Evolutionary conservation across 179 eudicot species (phyloP), one percentile per base, ranked within the genome.

Genomic region (Spergularia azorica): DNA sequence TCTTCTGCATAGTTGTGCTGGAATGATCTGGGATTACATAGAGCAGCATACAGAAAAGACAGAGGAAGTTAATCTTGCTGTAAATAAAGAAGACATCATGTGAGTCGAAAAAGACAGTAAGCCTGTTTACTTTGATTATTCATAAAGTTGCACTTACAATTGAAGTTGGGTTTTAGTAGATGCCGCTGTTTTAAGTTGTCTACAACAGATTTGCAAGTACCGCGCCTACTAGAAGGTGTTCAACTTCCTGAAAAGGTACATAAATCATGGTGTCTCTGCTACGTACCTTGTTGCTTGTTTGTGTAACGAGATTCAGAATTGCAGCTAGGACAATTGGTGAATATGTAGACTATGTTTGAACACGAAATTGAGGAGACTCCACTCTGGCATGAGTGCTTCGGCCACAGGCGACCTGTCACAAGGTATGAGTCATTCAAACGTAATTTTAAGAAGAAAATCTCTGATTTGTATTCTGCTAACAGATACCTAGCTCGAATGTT

Each of bases 321-420:
- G 21, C 21, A 21, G 21, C 21, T 21, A 21, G 21, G 21, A 21
- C 21, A 21, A 21, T 0, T 21, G 21, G 21, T 21, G 21, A 21
- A 21, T 21, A 21, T 21, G 21, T 21, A 21, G 21, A 21, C 21
- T 41, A 41, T 75, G 17, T 76, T 70, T 48, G 76, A 80, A 38
- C 43, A 63, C 2, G 79, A 80, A 61, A 70, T 80, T 48, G 20
- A 0, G 46, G 60, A 63, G 68, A 57, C 41, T 0, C 15, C 7
- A 18, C 76, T 64, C 3, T 76, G 83, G 83, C 83, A 75, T 46
- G 83, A 80, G 55, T 64, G 12, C 48, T 43, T 2, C 41, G 72
- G 79, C 50, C 36, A 32, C 3, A 75, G 36, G 36, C 36, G 3
- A 32, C 36, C 36, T 32, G 36, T 32, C 36, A 32, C 66, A 51